phyloP scores from a whole-genome alignment of 441 rosid species.

The Erodium trifolium region DNA sequence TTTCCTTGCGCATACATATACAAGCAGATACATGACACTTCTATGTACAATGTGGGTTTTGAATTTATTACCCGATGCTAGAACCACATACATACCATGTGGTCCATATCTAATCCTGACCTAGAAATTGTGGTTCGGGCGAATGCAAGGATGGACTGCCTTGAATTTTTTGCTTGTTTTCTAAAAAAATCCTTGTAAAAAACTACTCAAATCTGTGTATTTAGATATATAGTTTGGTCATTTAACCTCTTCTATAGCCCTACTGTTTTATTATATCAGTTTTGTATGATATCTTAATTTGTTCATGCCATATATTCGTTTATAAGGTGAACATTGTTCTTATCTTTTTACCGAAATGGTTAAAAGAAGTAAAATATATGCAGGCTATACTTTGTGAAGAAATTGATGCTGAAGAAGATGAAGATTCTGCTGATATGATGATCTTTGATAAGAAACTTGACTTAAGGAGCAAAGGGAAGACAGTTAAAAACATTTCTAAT shows the following conservation, averaged over 20 bases:
- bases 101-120: too few species aligned
- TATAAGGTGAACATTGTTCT: not conserved
- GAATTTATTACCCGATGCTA: not conserved
- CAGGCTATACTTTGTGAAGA: slow-evolving; percentile 41
- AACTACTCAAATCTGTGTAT: not conserved
- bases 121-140: not conserved
- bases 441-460: slow-evolving; percentile 32
- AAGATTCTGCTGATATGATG: slow-evolving; percentile 34
- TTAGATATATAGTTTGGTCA: not conserved
- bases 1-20: not conserved
- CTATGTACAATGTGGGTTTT: not conserved
- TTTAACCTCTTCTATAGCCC: not conserved
- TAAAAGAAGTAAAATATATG: slow-evolving; percentile 10
- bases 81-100: too few species aligned
- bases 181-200: not conserved
- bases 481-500: slow-evolving; percentile 24
- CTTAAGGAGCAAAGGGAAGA: slow-evolving; percentile 53
- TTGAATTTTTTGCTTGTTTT: not conserved
- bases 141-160: not conserved
- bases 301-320: not conserved
- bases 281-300: not conserved
- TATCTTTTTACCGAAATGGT: not conserved
- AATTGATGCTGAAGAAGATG: slow-evolving; percentile 51
- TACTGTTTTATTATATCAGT: not conserved
- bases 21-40: not conserved